Evolutionary conservation across 495 filamentous ascomycete genomes (phyloP), one percentile per base, ranked within the genome.

Genomic region (Xylaria palmicola): DNA sequence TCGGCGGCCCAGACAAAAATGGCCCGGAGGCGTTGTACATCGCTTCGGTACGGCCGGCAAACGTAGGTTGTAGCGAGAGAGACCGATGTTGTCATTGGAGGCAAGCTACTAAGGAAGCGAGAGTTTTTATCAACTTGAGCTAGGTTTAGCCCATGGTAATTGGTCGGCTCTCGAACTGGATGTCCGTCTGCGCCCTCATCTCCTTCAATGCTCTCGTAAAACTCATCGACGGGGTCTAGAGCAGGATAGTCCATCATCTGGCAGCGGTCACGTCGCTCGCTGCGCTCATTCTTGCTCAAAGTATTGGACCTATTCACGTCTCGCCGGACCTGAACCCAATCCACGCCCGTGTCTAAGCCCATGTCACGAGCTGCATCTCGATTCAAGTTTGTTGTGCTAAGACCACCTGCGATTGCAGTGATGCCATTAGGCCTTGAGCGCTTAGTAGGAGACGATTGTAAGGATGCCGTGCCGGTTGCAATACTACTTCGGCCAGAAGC

Each of bases 1-100:
- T 98, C 94, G 19, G 92, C 85, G 27, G 97, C 90, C 93, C 93
- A 99, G 9, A 88, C 97, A 68, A 97, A 99, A 51, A 98, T 97
- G 1, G 94, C 92, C 20, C 94, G 84, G 4, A 98, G 79, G 37
- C 93, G 84, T 69, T 99, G 94, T 1, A 97, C 90, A 65, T 98
- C 95, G 71, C 90, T 97, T 51, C 92, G 85, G 70, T 97, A 96
- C 5, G 95, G 95, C 43, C 95, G 86, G 67, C 95, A 98, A 27
- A 99, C 86, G 67, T 96, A 96, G 6, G 89, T 90, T 56, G 95
- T 92, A 1, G 93, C 92, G 22, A 99, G 82, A 56, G 86, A 90
- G 52, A 88, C 83, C 0, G 94, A 84, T 36, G 90, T 97, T 1
- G 88, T 93, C 77, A 88, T 89, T 2, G 91, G 86, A n/a, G 95